Percentiles rank a stretch among this genome's conserved stretches.
Evolutionary conservation across 2,329 filamentous ascomycete species (phyloP).

Genomic region (Talaromyces sp.): DNA sequence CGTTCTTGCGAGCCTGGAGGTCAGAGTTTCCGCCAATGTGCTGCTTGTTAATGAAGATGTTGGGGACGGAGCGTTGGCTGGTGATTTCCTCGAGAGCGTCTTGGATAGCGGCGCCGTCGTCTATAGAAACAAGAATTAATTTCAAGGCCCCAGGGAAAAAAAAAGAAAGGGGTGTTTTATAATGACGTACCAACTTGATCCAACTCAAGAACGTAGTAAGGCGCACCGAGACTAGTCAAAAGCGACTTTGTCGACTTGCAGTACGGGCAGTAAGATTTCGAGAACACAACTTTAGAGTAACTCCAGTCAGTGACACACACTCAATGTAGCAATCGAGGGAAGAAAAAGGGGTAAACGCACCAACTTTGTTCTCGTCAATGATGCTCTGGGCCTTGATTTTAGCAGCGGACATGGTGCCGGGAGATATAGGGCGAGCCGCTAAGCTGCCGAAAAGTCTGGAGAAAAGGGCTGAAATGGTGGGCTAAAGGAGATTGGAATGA

Average conservation of each 20-base stretch:
- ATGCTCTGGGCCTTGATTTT: slow-evolving; percentile 79
- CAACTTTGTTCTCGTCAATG: slow-evolving; percentile 85
- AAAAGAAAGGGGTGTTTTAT: not conserved
- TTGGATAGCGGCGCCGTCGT: slow-evolving; percentile 81
- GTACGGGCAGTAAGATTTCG: slow-evolving; percentile 95
- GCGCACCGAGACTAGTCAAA: slow-evolving; percentile 67
- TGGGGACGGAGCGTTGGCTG: slow-evolving; percentile 85
- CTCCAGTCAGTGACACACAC: not conserved
- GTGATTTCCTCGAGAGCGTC: slow-evolving; percentile 76
- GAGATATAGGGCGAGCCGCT: slow-evolving; percentile 47
- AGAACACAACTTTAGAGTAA: slow-evolving; percentile 70
- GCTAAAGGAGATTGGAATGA: slow-evolving; percentile 18
- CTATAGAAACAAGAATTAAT: slow-evolving; percentile 46
- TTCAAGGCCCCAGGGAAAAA: no score
- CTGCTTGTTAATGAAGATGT: slow-evolving; percentile 86
- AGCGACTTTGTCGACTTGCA: slow-evolving; percentile 76
- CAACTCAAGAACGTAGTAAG: slow-evolving; percentile 75
- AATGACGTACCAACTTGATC: slow-evolving; percentile 71
- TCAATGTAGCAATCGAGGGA: not conserved
- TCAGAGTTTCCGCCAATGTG: slow-evolving; percentile 98
- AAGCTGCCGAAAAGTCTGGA: slow-evolving; percentile 67
- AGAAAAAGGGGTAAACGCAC: slow-evolving; percentile 50
- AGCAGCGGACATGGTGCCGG: slow-evolving; percentile 75
- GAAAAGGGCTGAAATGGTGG: slow-evolving; percentile 67
- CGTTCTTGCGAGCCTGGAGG: slow-evolving; percentile 63